Conservation (phyloP, 2,329 filamentous ascomycete genomes). For the Cryphonectria japonica region DNA sequence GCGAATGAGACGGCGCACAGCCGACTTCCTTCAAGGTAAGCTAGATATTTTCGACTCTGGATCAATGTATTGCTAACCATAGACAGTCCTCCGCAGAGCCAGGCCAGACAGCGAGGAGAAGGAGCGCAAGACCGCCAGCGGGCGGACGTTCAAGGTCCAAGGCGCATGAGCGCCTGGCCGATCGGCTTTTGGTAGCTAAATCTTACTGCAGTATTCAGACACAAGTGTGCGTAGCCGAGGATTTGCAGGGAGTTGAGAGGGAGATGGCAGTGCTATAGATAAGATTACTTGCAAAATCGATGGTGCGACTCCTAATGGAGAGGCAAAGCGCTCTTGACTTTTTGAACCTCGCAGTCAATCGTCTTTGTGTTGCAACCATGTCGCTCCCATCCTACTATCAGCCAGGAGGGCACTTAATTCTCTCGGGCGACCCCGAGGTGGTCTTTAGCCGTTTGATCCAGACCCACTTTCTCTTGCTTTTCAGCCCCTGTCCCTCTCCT, state of each 20-base stretch:
- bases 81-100: constrained; percentile 86
- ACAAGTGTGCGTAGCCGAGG: not conserved
- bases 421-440: not conserved
- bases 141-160: constrained; percentile 79
- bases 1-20: constrained; percentile 94
- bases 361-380: not conserved
- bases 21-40: constrained; percentile 95
- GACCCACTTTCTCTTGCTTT: not conserved
- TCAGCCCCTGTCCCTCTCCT: not conserved
- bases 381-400: not conserved
- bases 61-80: constrained; percentile 35
- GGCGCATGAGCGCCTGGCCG: constrained; percentile 34
- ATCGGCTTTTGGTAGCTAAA: not conserved
- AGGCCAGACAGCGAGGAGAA: constrained; percentile 95
- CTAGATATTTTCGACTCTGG: not conserved
- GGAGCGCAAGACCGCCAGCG: constrained; percentile 97
- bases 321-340: not conserved
- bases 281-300: not conserved
- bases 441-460: not conserved
- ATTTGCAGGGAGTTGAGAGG: constrained; percentile 2
- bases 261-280: not conserved
- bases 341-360: not conserved
- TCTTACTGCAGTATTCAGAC: not conserved
- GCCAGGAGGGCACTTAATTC: not conserved
- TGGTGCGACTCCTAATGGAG: not conserved